Evolutionary conservation across 768 basidiomycete genomes (phyloP).

Genomic region (Suillus weaverae): DNA sequence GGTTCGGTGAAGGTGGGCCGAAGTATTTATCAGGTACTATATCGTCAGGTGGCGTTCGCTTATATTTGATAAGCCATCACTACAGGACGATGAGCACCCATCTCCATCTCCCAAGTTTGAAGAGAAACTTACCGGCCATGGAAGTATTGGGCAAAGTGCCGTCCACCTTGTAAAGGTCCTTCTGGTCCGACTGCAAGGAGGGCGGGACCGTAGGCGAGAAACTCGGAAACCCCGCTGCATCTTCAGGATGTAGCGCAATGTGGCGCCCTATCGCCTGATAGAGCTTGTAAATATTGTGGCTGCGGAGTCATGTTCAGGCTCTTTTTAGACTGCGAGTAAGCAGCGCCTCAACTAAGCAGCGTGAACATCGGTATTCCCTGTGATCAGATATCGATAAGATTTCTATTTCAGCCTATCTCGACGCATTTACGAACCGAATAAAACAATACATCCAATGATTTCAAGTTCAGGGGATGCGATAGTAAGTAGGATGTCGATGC

Average conservation of each 20-base stretch:
- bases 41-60: slow-evolving; percentile 48
- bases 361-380: slow-evolving; percentile 72
- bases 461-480: slow-evolving; percentile 82
- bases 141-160: slow-evolving; percentile 81
- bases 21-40: no score
- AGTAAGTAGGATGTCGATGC: slow-evolving; percentile 62
- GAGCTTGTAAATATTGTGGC: slow-evolving; percentile 72
- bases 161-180: slow-evolving; percentile 68
- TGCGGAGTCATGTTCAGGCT: slow-evolving; percentile 27
- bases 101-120: neutral
- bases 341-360: slow-evolving; percentile 55
- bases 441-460: slow-evolving; percentile 71
- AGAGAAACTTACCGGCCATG: slow-evolving; percentile 61
- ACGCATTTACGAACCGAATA: slow-evolving; percentile 57
- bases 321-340: slow-evolving; percentile 3
- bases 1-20: no score
- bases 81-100: slow-evolving; percentile 25
- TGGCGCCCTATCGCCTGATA: slow-evolving; percentile 69
- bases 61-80: slow-evolving; percentile 71
- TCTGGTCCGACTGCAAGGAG: slow-evolving; percentile 64
- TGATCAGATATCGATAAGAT: neutral
- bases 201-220: slow-evolving; percentile 51
- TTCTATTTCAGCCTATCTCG: neutral
- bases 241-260: slow-evolving; percentile 52
- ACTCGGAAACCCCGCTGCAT: slow-evolving; percentile 59